Percentiles rank a stretch among this genome's conserved stretches.
Conservation (phyloP, 1,284 basidiomycete species). For the Fistulina hepatica region DNA sequence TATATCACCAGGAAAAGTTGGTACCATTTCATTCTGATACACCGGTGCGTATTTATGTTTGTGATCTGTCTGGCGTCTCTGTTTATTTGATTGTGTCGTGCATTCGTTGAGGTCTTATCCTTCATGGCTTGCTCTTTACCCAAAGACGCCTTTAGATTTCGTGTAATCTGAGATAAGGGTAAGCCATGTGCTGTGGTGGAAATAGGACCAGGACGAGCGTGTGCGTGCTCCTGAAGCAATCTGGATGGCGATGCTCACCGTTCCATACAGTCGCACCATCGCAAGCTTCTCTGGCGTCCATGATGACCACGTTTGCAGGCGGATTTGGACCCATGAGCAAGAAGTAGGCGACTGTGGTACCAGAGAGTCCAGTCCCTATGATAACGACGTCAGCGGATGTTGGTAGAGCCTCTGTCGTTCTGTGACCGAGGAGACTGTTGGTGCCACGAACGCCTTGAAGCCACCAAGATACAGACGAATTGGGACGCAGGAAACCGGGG, state of each 20-base stretch:
- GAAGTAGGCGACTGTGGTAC: slow-evolving; percentile 17
- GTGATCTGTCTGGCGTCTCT: slow-evolving; percentile 19
- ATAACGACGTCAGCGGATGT: slow-evolving; percentile 17
- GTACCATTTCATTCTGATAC: slow-evolving; percentile 21
- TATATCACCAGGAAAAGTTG: neutral
- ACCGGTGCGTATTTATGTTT: slow-evolving; percentile 6
- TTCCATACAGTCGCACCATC: slow-evolving; percentile 20
- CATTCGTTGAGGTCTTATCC: no score
- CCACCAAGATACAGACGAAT: slow-evolving; percentile 19
- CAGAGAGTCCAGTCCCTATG: slow-evolving; percentile 19
- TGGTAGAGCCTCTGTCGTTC: slow-evolving; percentile 16
- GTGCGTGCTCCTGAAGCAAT: no score
- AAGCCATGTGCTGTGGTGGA: no score
- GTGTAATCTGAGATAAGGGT: slow-evolving; percentile 2
- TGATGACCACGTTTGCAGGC: slow-evolving; percentile 17
- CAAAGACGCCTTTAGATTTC: slow-evolving; percentile 14
- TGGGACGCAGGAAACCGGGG: no score
- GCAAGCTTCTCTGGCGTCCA: slow-evolving; percentile 20
- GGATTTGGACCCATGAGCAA: slow-evolving; percentile 15
- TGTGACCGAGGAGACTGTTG: slow-evolving; percentile 15
- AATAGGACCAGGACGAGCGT: no score
- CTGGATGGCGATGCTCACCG: slow-evolving; percentile 19
- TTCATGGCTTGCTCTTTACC: slow-evolving; percentile 21
- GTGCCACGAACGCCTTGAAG: slow-evolving; percentile 17
- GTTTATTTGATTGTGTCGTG: slow-evolving; percentile 33